Evolutionary conservation across 768 basidiomycete genomes (phyloP).

Genomic region (Clavulina sp.): DNA sequence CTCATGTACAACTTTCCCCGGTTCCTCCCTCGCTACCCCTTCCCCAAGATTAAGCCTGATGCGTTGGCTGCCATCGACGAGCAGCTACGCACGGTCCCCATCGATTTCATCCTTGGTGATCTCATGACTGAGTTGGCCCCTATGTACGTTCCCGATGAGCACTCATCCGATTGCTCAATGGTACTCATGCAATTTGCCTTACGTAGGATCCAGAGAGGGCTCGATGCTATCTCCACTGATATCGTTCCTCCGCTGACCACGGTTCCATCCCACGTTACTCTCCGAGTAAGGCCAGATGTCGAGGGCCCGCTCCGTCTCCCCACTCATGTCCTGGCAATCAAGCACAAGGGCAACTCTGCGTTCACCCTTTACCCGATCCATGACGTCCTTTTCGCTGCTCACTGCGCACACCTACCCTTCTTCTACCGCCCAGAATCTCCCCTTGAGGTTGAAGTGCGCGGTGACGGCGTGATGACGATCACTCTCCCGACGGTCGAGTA

Average conservation of each 20-base stretch:
- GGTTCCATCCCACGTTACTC: constrained; percentile 21
- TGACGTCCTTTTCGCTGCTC: constrained; percentile 46
- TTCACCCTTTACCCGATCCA: constrained; percentile 44
- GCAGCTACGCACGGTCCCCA: constrained; percentile 31
- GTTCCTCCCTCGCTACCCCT: neutral
- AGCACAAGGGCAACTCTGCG: constrained; percentile 13
- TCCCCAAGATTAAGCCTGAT: constrained; percentile 20
- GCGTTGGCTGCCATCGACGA: constrained; percentile 38
- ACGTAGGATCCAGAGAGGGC: neutral
- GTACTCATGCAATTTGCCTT: neutral
- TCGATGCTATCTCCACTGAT: constrained; percentile 11
- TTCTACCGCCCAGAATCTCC: constrained; percentile 35
- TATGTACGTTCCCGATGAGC: neutral
- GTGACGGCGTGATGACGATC: constrained; percentile 20
- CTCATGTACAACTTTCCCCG: constrained; percentile 1
- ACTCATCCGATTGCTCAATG: neutral
- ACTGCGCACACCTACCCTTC: constrained; percentile 45
- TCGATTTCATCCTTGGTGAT: constrained; percentile 41
- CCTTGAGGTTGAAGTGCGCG: constrained; percentile 7
- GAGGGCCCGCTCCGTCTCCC: constrained; percentile 16
- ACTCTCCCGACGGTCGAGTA: constrained; percentile 45
- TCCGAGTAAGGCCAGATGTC: constrained; percentile 16
- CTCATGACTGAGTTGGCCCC: neutral
- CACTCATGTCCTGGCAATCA: constrained; percentile 23
- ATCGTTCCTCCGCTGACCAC: constrained; percentile 5